phyloP scores from a whole-genome alignment of 116 monocot genomes.

The Phalaenopsis hybrid region DNA sequence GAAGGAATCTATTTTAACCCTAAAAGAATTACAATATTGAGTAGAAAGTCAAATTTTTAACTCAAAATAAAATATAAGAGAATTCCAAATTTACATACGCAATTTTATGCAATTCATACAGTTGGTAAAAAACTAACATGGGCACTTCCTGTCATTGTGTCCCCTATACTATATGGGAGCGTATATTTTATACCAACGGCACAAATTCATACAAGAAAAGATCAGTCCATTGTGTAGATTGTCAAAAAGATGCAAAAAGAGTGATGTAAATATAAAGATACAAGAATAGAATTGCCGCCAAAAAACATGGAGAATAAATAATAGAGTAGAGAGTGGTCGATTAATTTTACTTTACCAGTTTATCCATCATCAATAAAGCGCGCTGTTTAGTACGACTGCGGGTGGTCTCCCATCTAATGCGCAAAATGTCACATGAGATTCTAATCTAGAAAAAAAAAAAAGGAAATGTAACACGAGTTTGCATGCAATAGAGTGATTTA shows the following conservation, averaged over 20 bases:
- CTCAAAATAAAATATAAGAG: too few species aligned
- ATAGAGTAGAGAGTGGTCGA: neutral
- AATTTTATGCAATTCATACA: too few species aligned
- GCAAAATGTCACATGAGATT: constrained; percentile 70
- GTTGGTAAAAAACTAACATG: neutral
- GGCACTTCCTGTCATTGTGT: neutral
- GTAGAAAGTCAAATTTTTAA: too few species aligned
- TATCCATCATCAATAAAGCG: constrained; percentile 90
- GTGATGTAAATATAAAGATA: neutral
- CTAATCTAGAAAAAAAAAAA: constrained; percentile 46
- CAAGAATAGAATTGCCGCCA: too few species aligned
- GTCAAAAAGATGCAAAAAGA: neutral
- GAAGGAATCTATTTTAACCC: too few species aligned
- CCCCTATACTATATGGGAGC: neutral
- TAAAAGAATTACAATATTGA: too few species aligned
- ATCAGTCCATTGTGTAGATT: neutral
- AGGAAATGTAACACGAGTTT: neutral
- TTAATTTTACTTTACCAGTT: constrained; percentile 41
- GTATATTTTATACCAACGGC: neutral
- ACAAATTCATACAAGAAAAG: neutral
- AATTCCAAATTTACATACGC: too few species aligned
- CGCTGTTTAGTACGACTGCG: constrained; percentile 90
- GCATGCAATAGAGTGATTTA: neutral
- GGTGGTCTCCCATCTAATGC: constrained; percentile 86
- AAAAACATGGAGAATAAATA: neutral